phyloP scores from a whole-genome alignment of 139 green algal genomes.

The Klebsormidium nitens region DNA sequence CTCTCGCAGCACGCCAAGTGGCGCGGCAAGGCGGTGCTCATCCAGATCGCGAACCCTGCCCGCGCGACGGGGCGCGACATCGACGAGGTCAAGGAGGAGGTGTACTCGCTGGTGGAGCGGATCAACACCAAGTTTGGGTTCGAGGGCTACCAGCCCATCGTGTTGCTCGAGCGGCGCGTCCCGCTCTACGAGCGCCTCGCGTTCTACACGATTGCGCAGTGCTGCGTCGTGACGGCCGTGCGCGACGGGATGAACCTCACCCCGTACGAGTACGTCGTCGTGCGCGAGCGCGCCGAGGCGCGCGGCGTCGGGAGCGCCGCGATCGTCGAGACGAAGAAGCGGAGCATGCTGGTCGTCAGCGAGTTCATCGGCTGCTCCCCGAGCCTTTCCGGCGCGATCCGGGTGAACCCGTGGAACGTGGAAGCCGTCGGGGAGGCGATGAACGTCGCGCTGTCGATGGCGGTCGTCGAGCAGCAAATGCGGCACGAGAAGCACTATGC shows the following conservation, averaged over 20 bases:
- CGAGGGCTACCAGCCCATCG: constrained; percentile 69
- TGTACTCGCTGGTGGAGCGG: constrained; percentile 39
- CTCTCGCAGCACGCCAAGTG: constrained; percentile 81
- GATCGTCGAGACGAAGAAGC: too few relatives aligned
- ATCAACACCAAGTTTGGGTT: constrained; percentile 41
- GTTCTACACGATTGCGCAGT: constrained; percentile 76
- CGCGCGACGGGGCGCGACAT: constrained; percentile 36
- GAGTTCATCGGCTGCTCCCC: constrained; percentile 99
- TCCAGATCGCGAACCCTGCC: constrained; percentile 70
- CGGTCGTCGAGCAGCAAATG: constrained; percentile 60
- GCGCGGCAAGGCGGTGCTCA: constrained; percentile 68
- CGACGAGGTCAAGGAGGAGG: constrained; percentile 65
- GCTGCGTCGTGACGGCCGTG: constrained; percentile 84
- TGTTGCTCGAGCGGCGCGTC: constrained; percentile 80
- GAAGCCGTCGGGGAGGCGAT: constrained; percentile 82
- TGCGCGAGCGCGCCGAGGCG: constrained; percentile 61
- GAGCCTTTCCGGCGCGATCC: constrained; percentile 82
- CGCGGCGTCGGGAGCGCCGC: too few relatives aligned
- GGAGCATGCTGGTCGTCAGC: constrained; percentile 80
- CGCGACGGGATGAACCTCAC: constrained; percentile 96
- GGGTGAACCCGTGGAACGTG: constrained; percentile 95
- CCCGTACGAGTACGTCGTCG: constrained; percentile 98
- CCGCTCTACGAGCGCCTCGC: constrained; percentile 91
- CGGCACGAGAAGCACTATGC: constrained; percentile 96
- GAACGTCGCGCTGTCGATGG: constrained; percentile 68